A percentile compares a stretch with the other conserved stretches of the same genome.
These are phyloP conservation scores for Xylariales sp. DNA, from an alignment of 2,329 filamentous ascomycete species.

Conservation along the genomic window DNA sequence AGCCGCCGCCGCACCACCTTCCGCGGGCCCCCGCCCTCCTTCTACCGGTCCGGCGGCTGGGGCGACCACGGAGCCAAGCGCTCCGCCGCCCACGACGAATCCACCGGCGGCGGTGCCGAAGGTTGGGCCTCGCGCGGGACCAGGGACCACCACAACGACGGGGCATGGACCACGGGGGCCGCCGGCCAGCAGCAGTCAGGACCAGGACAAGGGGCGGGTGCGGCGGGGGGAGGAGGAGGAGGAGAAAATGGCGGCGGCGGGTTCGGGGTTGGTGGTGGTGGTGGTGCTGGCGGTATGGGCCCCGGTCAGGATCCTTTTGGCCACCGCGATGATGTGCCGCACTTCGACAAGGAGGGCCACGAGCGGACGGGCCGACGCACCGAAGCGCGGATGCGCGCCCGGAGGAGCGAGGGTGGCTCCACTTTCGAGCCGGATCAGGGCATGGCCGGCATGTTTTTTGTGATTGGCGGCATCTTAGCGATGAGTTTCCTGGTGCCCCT, in stretches of 20 bases:
- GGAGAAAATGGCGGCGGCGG: background rate
- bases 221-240: too few relatives aligned
- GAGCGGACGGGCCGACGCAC: conserved; percentile 67
- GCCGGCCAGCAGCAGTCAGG: too few relatives aligned
- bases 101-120: conserved; percentile 14
- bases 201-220: too few relatives aligned
- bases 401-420: conserved; percentile 17
- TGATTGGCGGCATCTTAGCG: conserved; percentile 42
- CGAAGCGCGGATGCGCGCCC: conserved; percentile 36
- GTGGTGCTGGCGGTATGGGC: conserved; percentile 49
- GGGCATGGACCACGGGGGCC: conserved; percentile 3
- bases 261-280: background rate
- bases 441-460: conserved; percentile 41
- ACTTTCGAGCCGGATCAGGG: conserved; percentile 36
- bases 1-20: conserved; percentile 73
- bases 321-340: conserved; percentile 54
- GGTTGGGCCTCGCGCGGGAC: conserved; percentile 10
- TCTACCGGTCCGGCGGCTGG: conserved; percentile 80
- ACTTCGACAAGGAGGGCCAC: conserved; percentile 75
- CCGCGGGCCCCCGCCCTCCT: conserved; percentile 81
- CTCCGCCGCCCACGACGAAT: conserved; percentile 44
- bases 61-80: conserved; percentile 60
- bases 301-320: conserved; percentile 48
- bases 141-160: conserved; percentile 11
- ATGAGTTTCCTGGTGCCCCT: conserved; percentile 43